Conservation (phyloP, 495 filamentous ascomycete genomes). For the Penicillium paxilli region DNA sequence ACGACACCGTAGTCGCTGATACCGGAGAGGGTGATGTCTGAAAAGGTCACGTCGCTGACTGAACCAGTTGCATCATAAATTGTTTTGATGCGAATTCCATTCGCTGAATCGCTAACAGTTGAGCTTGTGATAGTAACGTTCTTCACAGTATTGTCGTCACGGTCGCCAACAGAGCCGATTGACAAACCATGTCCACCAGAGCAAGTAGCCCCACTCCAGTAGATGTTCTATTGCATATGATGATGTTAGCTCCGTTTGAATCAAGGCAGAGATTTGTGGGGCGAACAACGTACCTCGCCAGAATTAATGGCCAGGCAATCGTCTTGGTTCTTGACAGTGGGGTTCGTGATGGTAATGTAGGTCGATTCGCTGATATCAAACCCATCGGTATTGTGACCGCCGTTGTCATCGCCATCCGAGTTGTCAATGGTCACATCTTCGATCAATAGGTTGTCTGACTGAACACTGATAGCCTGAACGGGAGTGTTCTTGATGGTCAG, state of each 20-base stretch:
- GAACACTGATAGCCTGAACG: conserved; percentile 61
- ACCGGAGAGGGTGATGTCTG: conserved; percentile 20
- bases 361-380: conserved; percentile 60
- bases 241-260: conserved; percentile 2
- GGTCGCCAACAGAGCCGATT: conserved; percentile 64
- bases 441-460: conserved; percentile 46
- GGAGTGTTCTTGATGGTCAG: conserved; percentile 58
- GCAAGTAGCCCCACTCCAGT: conserved; percentile 45
- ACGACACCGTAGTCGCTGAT: conserved; percentile 55
- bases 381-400: conserved; percentile 66
- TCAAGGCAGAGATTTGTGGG: too few species aligned
- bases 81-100: conserved; percentile 40
- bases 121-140: conserved; percentile 51
- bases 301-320: conserved; percentile 67
- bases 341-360: conserved; percentile 52
- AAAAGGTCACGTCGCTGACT: conserved; percentile 26
- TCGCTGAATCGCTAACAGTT: conserved; percentile 47
- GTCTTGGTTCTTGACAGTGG: conserved; percentile 63
- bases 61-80: conserved; percentile 23
- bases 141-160: conserved; percentile 54
- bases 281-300: conserved; percentile 10
- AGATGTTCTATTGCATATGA: conserved; percentile 39
- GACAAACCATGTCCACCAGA: conserved; percentile 60
- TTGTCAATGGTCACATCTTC: conserved; percentile 60
- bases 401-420: conserved; percentile 48